A percentile compares a stretch with the other conserved stretches of the same genome.
Conservation (phyloP, 2,329 filamentous ascomycete genomes). For the Phialophora expanda region DNA sequence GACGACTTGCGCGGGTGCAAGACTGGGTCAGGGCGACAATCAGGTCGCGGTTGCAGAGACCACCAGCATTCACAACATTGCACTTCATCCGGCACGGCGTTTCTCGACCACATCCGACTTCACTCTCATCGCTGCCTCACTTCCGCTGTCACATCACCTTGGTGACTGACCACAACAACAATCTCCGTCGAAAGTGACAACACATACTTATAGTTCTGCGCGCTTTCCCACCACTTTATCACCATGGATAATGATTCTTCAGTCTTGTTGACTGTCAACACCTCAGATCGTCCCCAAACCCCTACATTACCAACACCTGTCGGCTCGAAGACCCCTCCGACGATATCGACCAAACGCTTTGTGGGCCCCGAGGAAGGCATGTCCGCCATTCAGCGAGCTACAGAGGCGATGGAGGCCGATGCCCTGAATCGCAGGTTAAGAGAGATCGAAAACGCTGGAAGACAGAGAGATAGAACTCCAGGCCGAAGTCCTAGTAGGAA, state of each 20-base stretch:
- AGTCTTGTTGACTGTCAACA: constrained; percentile 21
- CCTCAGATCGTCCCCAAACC: constrained; percentile 44
- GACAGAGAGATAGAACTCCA: constrained; percentile 65
- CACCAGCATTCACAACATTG: constrained; percentile 23
- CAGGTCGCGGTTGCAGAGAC: constrained; percentile 33
- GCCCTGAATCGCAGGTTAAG: constrained; percentile 65
- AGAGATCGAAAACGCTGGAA: constrained; percentile 65
- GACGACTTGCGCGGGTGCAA: constrained; percentile 1
- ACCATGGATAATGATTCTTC: constrained; percentile 33
- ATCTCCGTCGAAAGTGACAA: neutral
- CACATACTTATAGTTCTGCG: neutral
- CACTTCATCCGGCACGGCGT: neutral
- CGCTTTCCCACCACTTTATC: constrained; percentile 14
- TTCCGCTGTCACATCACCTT: constrained; percentile 11
- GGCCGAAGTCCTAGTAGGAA: constrained; percentile 71
- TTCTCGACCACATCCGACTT: neutral
- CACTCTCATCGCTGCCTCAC: constrained; percentile 15
- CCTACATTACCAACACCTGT: constrained; percentile 60
- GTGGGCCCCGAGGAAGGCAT: constrained; percentile 28
- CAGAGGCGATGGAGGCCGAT: constrained; percentile 64
- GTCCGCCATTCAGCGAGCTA: constrained; percentile 42
- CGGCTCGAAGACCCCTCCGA: constrained; percentile 65
- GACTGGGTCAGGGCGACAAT: constrained; percentile 20
- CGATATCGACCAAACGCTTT: constrained; percentile 56
- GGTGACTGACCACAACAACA: constrained; percentile 12